phyloP scores from a whole-genome alignment of 192 early-diverging fungal genomes.

The Backusella australiensis region DNA sequence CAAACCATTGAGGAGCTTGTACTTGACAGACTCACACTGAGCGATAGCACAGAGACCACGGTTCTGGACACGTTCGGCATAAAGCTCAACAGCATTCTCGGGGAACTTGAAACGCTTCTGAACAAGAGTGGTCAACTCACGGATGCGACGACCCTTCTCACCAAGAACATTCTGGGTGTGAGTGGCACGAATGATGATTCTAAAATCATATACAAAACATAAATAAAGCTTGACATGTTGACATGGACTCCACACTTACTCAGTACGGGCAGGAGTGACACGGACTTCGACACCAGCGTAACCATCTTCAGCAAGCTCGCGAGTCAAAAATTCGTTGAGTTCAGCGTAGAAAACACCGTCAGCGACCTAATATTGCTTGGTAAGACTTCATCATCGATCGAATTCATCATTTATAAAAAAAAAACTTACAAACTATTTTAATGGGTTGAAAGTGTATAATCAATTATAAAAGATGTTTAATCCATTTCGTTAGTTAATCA shows the following conservation, averaged over 20 bases:
- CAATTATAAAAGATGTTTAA: not conserved
- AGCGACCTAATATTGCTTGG: constrained; percentile 59
- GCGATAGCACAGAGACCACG: constrained; percentile 98
- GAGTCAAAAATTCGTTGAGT: constrained; percentile 99
- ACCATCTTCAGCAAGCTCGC: constrained; percentile 95
- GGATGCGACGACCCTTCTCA: constrained; percentile 97
- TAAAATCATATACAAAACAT: not conserved
- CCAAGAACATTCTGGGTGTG: constrained; percentile 98
- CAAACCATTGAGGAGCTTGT: constrained; percentile 96
- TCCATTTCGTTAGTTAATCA: not conserved
- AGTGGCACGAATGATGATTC: constrained; percentile 97
- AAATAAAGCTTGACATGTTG: not conserved
- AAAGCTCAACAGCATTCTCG: constrained; percentile 97
- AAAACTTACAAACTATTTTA: constrained; percentile 25
- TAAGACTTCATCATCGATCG: not conserved
- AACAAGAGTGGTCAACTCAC: constrained; percentile 95
- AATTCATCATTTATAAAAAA: not conserved
- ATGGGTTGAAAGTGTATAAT: not conserved
- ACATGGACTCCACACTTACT: constrained; percentile 35
- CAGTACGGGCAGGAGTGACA: constrained; percentile 97
- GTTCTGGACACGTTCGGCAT: constrained; percentile 96
- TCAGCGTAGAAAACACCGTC: constrained; percentile 99
- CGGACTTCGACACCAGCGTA: constrained; percentile 99
- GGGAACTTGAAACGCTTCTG: constrained; percentile 99
- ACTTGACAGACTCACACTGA: constrained; percentile 97